Evolutionary conservation across 768 basidiomycete species (phyloP), one percentile per base, ranked within the genome.

Genomic region (Kwoniella heveanensis): DNA sequence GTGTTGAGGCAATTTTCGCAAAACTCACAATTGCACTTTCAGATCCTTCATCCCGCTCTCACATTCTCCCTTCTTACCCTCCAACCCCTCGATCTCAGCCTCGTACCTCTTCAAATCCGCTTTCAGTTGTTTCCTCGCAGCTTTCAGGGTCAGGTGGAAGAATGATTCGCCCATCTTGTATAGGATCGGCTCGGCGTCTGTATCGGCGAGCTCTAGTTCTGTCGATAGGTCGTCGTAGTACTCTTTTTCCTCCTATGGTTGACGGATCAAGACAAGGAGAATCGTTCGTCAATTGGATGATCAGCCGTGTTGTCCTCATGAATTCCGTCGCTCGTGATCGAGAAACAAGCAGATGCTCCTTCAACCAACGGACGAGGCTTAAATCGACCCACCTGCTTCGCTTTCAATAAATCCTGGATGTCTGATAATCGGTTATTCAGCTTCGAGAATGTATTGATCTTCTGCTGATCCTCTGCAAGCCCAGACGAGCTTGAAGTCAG

Each of bases 81-180:
- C 59, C 55, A 81, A 57, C 25, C 48, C 60, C 19, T 62, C 59
- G 27, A 80, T 76, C 27, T 77, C 74, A 10, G 15, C 49, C 12
- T 79, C 69, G 46, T 80, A 72, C 36, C 58, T 49, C 37, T 60
- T 68, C 19, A 66, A 57, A 61, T 81, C 79, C 17, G 58, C 50
- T 54, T 71, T 73, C 19, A 81, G 62, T 47, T 75, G 74, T 64
- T 63, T 65, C 56, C 69, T 67, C 6, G 94, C 94, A 19, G 84
- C 85, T 6, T 83, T 64, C 47, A 89, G 86, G 10, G 87, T 81
- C 68, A 97, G 83, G 70, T 93, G 90, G 22, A 93, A 83, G 79
- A 95, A 96, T 0, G 91, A 83, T 74, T 94, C 92, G 70, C 92
- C 93, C 29, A 94, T 85, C 81, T 87, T 89, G 83, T 96, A 97